These are phyloP conservation scores for Oenanthe sinensis DNA, from an alignment of 129 eudicot genomes.

Conservation along the genomic window DNA sequence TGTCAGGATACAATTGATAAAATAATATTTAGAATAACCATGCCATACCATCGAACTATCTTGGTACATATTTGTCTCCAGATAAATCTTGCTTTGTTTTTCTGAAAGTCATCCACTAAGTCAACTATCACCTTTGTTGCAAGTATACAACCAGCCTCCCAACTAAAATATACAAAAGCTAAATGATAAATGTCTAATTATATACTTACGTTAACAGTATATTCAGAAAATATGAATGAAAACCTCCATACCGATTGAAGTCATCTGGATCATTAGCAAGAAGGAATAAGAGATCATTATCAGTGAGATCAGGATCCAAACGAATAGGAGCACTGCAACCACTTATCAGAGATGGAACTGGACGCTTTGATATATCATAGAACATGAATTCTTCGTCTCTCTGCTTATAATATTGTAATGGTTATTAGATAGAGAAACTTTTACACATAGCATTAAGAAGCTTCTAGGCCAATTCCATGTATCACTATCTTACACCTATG, in stretches of 20 bases:
- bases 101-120: constrained; percentile 70
- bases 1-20: too few species aligned
- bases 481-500: too few species aligned
- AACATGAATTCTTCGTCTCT: constrained; percentile 87
- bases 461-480: too few species aligned
- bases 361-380: constrained; percentile 54
- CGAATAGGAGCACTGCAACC: constrained; percentile 95
- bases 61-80: too few species aligned
- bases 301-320: constrained; percentile 79
- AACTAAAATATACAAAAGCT: constrained; percentile 31
- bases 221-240: too few species aligned
- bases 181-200: too few species aligned
- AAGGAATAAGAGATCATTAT: constrained; percentile 68
- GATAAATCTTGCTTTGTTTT: too few species aligned
- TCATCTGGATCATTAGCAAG: constrained; percentile 97
- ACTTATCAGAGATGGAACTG: constrained; percentile 77
- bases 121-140: constrained; percentile 77
- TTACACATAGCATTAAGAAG: too few species aligned
- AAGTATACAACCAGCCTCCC: constrained; percentile 92
- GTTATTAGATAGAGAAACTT: constrained; percentile 7
- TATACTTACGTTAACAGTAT: too few species aligned
- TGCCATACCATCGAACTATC: too few species aligned
- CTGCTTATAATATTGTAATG: too few species aligned
- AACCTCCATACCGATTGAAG: constrained; percentile 78
- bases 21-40: too few species aligned